A percentile compares a stretch with the other conserved stretches of the same genome.
Conservation (phyloP, 2,329 filamentous ascomycete species). For the Pseudocercospora fuligena region DNA sequence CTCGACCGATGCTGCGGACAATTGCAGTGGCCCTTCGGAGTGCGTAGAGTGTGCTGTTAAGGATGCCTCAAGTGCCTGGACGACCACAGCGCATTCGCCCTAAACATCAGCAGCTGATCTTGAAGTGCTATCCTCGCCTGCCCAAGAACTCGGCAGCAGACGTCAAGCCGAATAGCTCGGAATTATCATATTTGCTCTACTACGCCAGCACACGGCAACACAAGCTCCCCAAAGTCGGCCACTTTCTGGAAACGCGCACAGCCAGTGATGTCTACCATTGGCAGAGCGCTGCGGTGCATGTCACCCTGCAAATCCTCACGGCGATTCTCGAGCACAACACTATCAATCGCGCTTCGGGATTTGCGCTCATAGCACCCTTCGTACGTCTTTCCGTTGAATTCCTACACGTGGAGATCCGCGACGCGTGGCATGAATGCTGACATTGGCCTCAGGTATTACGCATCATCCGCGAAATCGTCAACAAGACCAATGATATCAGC, state of each 20-base stretch:
- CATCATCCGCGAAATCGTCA: slow-evolving; percentile 79
- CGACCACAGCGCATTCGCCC: slow-evolving; percentile 69
- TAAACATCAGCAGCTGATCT: slow-evolving; percentile 93
- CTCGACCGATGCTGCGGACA: not conserved
- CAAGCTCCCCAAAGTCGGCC: slow-evolving; percentile 95
- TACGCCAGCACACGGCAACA: slow-evolving; percentile 92
- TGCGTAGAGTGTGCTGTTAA: slow-evolving; percentile 4
- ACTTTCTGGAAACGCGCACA: slow-evolving; percentile 92
- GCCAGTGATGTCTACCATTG: slow-evolving; percentile 87
- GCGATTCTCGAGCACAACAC: slow-evolving; percentile 82
- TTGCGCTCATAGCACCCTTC: slow-evolving; percentile 78
- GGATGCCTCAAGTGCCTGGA: slow-evolving; percentile 19
- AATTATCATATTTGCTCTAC: slow-evolving; percentile 95
- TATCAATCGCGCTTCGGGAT: slow-evolving; percentile 72
- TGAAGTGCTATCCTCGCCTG: slow-evolving; percentile 94
- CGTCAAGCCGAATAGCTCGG: slow-evolving; percentile 93
- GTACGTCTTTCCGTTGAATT: slow-evolving; percentile 9
- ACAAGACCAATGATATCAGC: slow-evolving; percentile 79
- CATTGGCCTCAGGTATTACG: slow-evolving; percentile 69
- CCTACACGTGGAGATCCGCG: not conserved
- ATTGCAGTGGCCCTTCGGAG: not conserved
- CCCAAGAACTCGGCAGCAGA: slow-evolving; percentile 84
- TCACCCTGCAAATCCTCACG: slow-evolving; percentile 89
- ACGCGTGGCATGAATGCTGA: slow-evolving; percentile 10
- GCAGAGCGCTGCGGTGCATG: slow-evolving; percentile 83